Evolutionary conservation across 2,329 filamentous ascomycete species (phyloP).

Genomic region (Bertia moriformis): DNA sequence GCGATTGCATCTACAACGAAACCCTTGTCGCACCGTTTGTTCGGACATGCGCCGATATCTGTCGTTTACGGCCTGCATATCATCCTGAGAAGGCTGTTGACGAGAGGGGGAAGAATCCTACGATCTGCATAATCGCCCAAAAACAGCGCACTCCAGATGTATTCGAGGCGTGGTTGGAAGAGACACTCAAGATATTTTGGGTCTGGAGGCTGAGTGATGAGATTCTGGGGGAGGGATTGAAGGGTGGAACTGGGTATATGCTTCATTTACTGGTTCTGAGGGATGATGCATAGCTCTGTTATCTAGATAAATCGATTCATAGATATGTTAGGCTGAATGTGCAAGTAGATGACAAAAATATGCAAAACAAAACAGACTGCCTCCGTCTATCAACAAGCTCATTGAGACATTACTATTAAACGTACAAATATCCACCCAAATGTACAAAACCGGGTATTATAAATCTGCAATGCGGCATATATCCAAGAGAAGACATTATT

Average conservation of each 20-base stretch:
- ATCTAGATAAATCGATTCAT: too few relatives aligned
- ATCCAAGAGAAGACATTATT: too few relatives aligned
- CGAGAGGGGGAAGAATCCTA: not conserved
- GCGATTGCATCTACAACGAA: conserved; percentile 1
- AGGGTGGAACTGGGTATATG: not conserved
- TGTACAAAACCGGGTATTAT: too few relatives aligned
- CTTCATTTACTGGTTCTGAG: not conserved
- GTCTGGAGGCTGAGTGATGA: conserved; percentile 1
- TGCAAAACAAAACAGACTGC: too few relatives aligned
- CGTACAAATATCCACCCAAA: too few relatives aligned
- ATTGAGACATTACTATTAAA: too few relatives aligned
- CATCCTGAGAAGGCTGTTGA: not conserved
- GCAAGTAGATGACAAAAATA: too few relatives aligned
- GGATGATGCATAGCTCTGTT: not conserved
- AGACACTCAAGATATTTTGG: not conserved
- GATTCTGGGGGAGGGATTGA: not conserved
- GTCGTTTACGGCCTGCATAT: not conserved
- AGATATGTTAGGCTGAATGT: too few relatives aligned
- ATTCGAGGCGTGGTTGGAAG: not conserved
- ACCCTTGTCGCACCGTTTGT: not conserved
- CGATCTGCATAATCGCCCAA: not conserved
- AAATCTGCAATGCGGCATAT: too few relatives aligned
- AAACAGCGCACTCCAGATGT: not conserved
- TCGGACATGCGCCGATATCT: not conserved
- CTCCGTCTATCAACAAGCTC: too few relatives aligned